phyloP scores from a whole-genome alignment of 305 asterid genomes.

The Fraxinus latifolia region DNA sequence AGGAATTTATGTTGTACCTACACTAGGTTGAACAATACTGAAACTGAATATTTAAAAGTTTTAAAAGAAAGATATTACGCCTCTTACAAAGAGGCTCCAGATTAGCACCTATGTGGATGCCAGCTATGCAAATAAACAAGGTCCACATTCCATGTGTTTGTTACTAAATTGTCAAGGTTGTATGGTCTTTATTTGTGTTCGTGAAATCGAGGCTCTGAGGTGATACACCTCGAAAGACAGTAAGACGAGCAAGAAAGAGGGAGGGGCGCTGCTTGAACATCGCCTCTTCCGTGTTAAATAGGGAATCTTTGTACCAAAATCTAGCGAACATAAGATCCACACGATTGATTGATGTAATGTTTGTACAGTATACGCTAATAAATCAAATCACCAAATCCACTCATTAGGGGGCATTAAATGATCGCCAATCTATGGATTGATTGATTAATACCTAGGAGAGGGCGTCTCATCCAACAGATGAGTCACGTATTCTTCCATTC shows the following conservation, averaged over 20 bases:
- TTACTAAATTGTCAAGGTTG: background rate
- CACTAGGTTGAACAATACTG: background rate
- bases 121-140: background rate
- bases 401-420: background rate
- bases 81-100: background rate
- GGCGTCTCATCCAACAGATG: no score
- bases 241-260: background rate
- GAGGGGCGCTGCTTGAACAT: background rate
- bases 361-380: background rate
- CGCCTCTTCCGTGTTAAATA: background rate
- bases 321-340: background rate
- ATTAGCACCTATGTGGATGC: no score
- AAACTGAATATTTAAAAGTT: background rate
- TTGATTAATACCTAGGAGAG: no score
- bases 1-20: background rate
- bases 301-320: background rate
- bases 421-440: no score
- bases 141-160: background rate
- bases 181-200: background rate
- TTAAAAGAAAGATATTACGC: no score
- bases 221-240: background rate
- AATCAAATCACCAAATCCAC: background rate
- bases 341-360: background rate
- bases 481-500: background rate
- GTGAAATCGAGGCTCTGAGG: background rate